phyloP scores from a whole-genome alignment of 1,284 basidiomycete genomes.

The Ustilago trichophora region DNA sequence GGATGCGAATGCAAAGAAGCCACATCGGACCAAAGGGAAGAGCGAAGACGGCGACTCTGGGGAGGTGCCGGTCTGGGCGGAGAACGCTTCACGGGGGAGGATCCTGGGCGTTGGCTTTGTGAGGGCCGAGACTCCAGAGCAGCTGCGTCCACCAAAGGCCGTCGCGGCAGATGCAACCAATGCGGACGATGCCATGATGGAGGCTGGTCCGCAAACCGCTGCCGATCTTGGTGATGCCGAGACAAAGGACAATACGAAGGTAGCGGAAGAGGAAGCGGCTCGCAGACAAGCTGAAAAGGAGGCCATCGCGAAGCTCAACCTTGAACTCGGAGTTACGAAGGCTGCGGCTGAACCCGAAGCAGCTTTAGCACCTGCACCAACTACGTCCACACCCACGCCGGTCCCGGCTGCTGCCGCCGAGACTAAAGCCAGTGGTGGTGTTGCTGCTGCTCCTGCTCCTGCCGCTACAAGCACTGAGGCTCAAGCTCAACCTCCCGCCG shows the following conservation, averaged over 20 bases:
- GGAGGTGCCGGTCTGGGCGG: conserved; percentile 28
- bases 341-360: neutral
- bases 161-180: no score
- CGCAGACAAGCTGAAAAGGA: conserved; percentile 28
- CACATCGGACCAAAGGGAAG: no score
- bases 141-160: conserved; percentile 30
- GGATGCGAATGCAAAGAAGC: neutral
- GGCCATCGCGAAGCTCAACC: conserved; percentile 35
- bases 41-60: neutral
- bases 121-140: conserved; percentile 45
- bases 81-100: conserved; percentile 40
- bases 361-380: conserved; percentile 1
- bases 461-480: neutral
- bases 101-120: conserved; percentile 57
- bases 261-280: conserved; percentile 10
- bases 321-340: conserved; percentile 23
- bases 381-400: no score
- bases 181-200: no score
- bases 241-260: no score
- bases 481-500: no score
- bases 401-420: neutral
- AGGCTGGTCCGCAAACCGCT: no score
- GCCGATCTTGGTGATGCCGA: neutral
- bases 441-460: neutral
- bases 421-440: neutral